These are phyloP conservation scores for Colletotrichum acutatum DNA, from an alignment of 2,329 filamentous ascomycete genomes.

Conservation along the genomic window DNA sequence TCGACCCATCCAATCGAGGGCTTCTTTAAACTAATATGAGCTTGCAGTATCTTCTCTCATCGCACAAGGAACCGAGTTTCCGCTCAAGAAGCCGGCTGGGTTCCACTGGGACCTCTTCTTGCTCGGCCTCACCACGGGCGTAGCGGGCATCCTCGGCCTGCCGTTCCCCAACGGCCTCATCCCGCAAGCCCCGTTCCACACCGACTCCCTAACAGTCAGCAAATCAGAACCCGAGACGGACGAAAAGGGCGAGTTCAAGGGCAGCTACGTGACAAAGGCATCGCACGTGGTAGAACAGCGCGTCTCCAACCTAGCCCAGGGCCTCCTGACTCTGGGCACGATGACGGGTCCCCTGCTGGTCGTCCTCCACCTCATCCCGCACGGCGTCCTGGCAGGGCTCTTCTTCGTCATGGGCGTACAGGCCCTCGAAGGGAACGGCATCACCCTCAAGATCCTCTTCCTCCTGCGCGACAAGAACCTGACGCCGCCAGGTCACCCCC, in stretches of 20 bases:
- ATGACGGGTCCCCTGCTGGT: constrained; percentile 81
- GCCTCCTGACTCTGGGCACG: constrained; percentile 80
- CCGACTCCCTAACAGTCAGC: constrained; percentile 78
- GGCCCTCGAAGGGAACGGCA: constrained; percentile 80
- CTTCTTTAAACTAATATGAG: not conserved
- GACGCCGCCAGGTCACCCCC: constrained; percentile 68
- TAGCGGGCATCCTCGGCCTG: constrained; percentile 80
- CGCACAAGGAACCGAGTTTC: constrained; percentile 85
- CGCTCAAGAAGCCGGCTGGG: constrained; percentile 81
- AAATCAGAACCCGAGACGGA: constrained; percentile 62
- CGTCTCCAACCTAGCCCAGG: constrained; percentile 81
- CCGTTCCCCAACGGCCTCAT: constrained; percentile 88
- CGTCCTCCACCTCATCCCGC: constrained; percentile 81
- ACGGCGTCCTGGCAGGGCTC: constrained; percentile 81
- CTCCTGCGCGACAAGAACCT: constrained; percentile 72
- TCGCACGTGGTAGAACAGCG: constrained; percentile 82
- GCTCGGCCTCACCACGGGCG: constrained; percentile 79
- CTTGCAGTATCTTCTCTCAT: constrained; percentile 80
- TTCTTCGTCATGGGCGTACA: constrained; percentile 90
- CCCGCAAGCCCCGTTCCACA: constrained; percentile 86
- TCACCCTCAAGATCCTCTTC: constrained; percentile 80
- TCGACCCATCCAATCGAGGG: not conserved
- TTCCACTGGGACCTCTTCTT: constrained; percentile 91
- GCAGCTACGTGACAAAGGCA: constrained; percentile 61
- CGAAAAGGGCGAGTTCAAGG: constrained; percentile 65